Conservation (phyloP, 495 filamentous ascomycete species). For the Tuber magnatum region DNA sequence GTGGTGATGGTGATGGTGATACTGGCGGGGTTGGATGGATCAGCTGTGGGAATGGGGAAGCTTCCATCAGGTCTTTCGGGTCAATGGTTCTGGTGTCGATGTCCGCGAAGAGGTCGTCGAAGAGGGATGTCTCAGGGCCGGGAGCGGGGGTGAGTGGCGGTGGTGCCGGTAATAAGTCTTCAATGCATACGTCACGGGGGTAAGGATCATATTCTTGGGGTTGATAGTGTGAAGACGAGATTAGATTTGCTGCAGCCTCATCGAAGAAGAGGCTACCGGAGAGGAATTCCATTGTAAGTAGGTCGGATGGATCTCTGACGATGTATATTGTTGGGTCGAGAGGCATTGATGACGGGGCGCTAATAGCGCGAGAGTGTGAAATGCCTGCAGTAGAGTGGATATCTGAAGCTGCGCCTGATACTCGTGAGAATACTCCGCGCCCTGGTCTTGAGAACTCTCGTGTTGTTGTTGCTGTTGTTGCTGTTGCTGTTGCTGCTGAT, state of each 20-base stretch:
- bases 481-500: background rate
- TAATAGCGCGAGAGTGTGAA: background rate
- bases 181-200: background rate
- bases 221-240: background rate
- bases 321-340: background rate
- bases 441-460: background rate
- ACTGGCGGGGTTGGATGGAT: background rate
- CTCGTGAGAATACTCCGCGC: background rate
- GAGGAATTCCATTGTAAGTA: background rate
- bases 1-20: background rate
- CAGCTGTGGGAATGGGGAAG: background rate
- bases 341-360: background rate
- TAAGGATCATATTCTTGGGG: background rate
- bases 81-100: background rate
- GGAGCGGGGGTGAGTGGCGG: background rate
- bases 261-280: background rate
- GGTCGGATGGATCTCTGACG: background rate
- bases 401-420: background rate
- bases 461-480: background rate
- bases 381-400: background rate
- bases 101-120: background rate
- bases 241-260: background rate
- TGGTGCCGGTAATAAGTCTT: background rate
- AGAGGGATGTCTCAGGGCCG: too few relatives aligned
- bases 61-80: background rate